Evolutionary conservation across 768 basidiomycete species (phyloP).

Genomic region (Trametes maxima): DNA sequence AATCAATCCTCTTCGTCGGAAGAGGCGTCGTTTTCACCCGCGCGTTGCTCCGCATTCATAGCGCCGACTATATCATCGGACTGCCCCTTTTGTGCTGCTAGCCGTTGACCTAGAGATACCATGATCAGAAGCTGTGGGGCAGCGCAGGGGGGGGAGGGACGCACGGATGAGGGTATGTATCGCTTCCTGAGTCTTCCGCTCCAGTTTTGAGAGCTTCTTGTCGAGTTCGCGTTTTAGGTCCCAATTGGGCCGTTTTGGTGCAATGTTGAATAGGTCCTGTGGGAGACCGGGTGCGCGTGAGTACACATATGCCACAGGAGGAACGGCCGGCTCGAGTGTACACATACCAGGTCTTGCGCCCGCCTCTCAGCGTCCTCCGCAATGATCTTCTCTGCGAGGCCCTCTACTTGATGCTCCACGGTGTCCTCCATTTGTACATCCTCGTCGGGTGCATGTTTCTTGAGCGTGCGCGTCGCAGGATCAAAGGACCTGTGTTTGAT

Average conservation of each 20-base stretch:
- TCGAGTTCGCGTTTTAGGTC: slow-evolving; percentile 94
- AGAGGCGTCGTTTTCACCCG: slow-evolving; percentile 52
- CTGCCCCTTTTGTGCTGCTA: slow-evolving; percentile 77
- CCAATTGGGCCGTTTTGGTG: slow-evolving; percentile 96
- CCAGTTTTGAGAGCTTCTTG: slow-evolving; percentile 85
- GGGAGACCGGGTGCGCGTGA: slow-evolving; percentile 14
- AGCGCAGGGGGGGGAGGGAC: slow-evolving; percentile 34
- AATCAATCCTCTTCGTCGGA: slow-evolving; percentile 67
- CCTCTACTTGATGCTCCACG: slow-evolving; percentile 82
- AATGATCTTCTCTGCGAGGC: slow-evolving; percentile 83
- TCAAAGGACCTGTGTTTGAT: slow-evolving; percentile 86
- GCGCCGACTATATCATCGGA: slow-evolving; percentile 81
- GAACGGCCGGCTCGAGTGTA: background rate
- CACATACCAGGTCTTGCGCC: slow-evolving; percentile 82
- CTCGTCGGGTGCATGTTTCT: slow-evolving; percentile 59
- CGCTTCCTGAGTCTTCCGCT: slow-evolving; percentile 87
- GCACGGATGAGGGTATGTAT: slow-evolving; percentile 91
- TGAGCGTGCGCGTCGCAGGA: slow-evolving; percentile 78
- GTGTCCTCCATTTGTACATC: slow-evolving; percentile 74
- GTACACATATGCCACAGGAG: background rate
- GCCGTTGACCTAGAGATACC: slow-evolving; percentile 61
- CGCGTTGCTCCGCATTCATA: slow-evolving; percentile 75
- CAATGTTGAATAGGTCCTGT: slow-evolving; percentile 95
- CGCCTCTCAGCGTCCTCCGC: slow-evolving; percentile 83
- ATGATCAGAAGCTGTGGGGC: background rate